Conservation (phyloP, 148 eudicot genomes). For the Rhododendron molle region DNA sequence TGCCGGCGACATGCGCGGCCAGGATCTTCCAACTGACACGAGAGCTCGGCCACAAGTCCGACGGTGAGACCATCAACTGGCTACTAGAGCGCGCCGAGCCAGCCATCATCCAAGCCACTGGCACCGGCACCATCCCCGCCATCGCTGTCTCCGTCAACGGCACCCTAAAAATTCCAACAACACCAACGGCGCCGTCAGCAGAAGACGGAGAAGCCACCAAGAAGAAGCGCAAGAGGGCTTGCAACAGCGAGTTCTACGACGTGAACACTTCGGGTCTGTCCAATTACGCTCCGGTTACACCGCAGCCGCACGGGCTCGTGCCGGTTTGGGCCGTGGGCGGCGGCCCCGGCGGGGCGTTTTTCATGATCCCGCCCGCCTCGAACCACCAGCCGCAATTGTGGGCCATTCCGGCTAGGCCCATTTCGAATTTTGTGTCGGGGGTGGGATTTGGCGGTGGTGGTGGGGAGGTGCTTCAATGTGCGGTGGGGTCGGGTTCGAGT, state of each 20-base stretch:
- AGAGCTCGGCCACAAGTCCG: conserved; percentile 77
- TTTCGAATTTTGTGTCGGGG: conserved; percentile 28
- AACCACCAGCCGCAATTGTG: conserved; percentile 57
- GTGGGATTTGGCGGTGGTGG: conserved; percentile 8
- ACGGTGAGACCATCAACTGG: conserved; percentile 83
- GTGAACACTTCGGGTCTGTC: conserved; percentile 9
- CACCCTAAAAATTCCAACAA: conserved; percentile 69
- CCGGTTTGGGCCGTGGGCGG: conserved; percentile 57
- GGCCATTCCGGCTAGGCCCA: conserved; percentile 69
- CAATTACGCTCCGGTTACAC: conserved; percentile 39
- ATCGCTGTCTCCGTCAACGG: conserved; percentile 95
- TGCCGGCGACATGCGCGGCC: conserved; percentile 92
- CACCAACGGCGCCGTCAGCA: not conserved
- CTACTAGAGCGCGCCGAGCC: conserved; percentile 79
- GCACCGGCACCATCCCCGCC: conserved; percentile 86
- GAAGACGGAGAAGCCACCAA: not conserved
- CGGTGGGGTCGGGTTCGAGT: conserved; percentile 18
- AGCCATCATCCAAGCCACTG: conserved; percentile 81
- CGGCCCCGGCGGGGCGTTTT: conserved; percentile 12
- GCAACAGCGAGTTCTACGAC: conserved; percentile 52
- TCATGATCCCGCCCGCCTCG: conserved; percentile 25
- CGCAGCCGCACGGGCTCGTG: conserved; percentile 41
- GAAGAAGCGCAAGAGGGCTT: conserved; percentile 19
- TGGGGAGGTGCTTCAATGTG: conserved; percentile 8
- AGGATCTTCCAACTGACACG: conserved; percentile 83